Evolutionary conservation across 2,329 filamentous ascomycete species (phyloP).

Genomic region (Trichoderma atroviride): DNA sequence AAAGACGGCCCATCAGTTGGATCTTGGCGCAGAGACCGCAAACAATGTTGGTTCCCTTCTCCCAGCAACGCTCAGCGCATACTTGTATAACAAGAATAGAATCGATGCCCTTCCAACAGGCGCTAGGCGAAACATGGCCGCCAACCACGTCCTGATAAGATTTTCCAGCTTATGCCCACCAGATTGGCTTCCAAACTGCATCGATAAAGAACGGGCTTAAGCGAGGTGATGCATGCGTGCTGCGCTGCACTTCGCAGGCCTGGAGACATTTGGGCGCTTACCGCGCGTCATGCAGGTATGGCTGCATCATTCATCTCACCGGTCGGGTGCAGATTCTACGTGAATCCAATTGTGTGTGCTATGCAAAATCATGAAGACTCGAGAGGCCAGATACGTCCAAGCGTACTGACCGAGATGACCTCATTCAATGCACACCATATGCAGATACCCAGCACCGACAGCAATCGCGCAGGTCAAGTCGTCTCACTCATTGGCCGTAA

Average conservation of each 20-base stretch:
- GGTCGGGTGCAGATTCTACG: neutral
- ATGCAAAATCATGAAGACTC: neutral
- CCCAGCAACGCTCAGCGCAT: neutral
- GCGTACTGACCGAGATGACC: conserved; percentile 9
- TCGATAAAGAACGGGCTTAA: neutral
- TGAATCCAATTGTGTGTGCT: neutral
- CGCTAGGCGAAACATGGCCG: neutral
- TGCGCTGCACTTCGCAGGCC: neutral
- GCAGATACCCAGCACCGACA: conserved; percentile 14
- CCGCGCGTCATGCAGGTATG: conserved; percentile 13
- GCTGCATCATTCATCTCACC: conserved; percentile 17
- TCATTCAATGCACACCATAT: conserved; percentile 15
- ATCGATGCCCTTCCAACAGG: neutral
- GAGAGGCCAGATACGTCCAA: neutral
- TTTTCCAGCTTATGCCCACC: neutral
- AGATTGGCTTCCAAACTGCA: neutral
- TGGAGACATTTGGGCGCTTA: conserved; percentile 10
- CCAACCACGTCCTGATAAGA: neutral
- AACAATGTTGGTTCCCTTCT: conserved; percentile 3
- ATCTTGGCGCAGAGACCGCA: neutral
- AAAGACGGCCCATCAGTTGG: neutral
- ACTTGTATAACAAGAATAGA: neutral
- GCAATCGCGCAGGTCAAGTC: neutral
- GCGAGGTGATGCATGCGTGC: conserved; percentile 11
- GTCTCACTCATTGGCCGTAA: conserved; percentile 1